Conservation (phyloP, 768 basidiomycete species). For the Mycena metata region DNA sequence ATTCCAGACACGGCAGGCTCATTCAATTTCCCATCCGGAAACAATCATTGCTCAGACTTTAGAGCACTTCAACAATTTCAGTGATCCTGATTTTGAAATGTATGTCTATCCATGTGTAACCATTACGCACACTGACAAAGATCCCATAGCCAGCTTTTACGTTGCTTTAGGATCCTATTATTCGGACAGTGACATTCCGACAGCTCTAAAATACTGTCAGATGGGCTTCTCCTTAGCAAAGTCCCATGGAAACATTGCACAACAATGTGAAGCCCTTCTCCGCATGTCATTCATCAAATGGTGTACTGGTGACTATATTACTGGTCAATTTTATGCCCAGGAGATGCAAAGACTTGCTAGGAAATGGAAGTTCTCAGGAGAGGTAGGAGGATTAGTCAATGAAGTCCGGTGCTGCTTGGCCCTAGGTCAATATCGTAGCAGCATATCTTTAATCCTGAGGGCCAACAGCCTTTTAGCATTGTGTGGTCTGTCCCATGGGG, state of each 20-base stretch:
- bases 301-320: background rate
- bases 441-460: background rate
- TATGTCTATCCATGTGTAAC: background rate
- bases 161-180: background rate
- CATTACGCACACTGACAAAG: too few species aligned
- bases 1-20: background rate
- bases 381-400: background rate
- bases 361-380: background rate
- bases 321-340: background rate
- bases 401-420: background rate
- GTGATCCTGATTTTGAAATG: background rate
- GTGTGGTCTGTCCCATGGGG: background rate
- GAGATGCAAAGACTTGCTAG: background rate
- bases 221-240: background rate
- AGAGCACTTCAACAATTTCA: background rate
- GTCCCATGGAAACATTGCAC: background rate
- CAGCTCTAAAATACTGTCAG: background rate
- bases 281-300: background rate
- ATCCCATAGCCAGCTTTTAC: background rate
- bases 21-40: background rate
- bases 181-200: too few species aligned
- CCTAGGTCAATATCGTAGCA: background rate
- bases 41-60: background rate
- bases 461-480: background rate
- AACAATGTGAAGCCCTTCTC: background rate